Percentiles rank a stretch among this genome's conserved stretches.
Conservation (phyloP, 2,329 filamentous ascomycete species). For the Botryotinia globosa region DNA sequence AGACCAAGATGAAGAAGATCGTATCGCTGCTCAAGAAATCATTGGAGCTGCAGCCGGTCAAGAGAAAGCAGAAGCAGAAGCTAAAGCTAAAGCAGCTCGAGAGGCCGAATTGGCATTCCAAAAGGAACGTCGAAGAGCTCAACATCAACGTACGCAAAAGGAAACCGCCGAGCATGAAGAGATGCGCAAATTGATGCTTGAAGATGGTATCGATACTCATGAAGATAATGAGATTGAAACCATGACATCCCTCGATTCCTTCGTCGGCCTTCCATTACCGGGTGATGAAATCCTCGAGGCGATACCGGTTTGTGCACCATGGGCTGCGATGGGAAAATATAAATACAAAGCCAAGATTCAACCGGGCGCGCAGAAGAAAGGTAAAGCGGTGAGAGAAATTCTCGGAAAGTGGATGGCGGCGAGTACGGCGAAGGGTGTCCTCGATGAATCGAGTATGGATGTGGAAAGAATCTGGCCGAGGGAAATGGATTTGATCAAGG, state of each 20-base stretch:
- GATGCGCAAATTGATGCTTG: conserved; percentile 57
- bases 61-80: conserved; percentile 66
- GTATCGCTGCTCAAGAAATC: conserved; percentile 76
- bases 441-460: conserved; percentile 60
- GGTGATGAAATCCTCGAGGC: conserved; percentile 79
- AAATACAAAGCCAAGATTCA: conserved; percentile 97
- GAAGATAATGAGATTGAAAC: conserved; percentile 58
- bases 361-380: conserved; percentile 85
- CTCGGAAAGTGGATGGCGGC: conserved; percentile 75
- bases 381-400: conserved; percentile 89
- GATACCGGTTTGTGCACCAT: conserved; percentile 63
- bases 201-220: conserved; percentile 56
- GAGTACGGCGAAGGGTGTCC: conserved; percentile 50
- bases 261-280: conserved; percentile 73
- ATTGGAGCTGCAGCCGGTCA: conserved; percentile 72
- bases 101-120: conserved; percentile 71
- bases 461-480: conserved; percentile 77
- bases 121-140: conserved; percentile 71
- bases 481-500: conserved; percentile 81
- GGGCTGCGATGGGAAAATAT: conserved; percentile 61
- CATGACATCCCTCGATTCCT: conserved; percentile 59
- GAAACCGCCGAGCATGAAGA: conserved; percentile 77
- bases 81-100: conserved; percentile 61
- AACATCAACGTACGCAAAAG: conserved; percentile 74
- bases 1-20: conserved; percentile 92